A percentile compares a stretch with the other conserved stretches of the same genome.
These are phyloP conservation scores for Nicotiana obtusifolia DNA, from an alignment of 257 asterid species.

Conservation along the genomic window DNA sequence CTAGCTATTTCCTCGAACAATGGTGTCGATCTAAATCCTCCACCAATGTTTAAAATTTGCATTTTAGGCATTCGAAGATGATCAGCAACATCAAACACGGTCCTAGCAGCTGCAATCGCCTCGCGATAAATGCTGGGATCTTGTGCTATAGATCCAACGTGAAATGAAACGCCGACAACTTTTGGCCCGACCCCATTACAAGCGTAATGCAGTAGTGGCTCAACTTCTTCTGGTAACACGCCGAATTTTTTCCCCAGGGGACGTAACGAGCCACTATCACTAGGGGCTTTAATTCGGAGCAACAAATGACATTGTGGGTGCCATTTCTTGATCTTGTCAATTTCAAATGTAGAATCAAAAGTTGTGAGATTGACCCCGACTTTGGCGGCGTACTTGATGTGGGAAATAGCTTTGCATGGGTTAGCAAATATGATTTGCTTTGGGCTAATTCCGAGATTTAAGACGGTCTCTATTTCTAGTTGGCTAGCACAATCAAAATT, in stretches of 20 bases:
- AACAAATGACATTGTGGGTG: slow-evolving; percentile 5
- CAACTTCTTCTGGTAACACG: neutral
- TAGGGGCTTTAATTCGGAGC: slow-evolving; percentile 5
- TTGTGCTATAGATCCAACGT: slow-evolving; percentile 5
- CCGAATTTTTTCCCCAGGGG: neutral
- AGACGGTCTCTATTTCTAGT: neutral
- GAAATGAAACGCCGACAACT: slow-evolving; percentile 8
- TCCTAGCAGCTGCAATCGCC: neutral
- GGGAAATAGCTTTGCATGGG: slow-evolving; percentile 9
- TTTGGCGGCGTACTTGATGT: neutral
- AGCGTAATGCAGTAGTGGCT: neutral
- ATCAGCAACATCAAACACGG: slow-evolving; percentile 1
- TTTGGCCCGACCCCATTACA: neutral
- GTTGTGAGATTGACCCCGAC: slow-evolving; percentile 10
- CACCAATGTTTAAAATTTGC: neutral
- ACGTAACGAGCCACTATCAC: neutral
- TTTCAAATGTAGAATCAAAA: neutral
- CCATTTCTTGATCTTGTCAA: slow-evolving; percentile 12
- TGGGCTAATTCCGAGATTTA: neutral
- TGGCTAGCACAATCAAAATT: slow-evolving; percentile 14
- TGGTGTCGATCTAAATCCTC: neutral
- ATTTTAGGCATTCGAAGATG: neutral
- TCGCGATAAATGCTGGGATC: slow-evolving; percentile 1
- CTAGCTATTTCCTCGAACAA: neutral
- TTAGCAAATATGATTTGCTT: slow-evolving; percentile 1